phyloP scores from a whole-genome alignment of 257 asterid species.

The Nyctanthes arbortristis region DNA sequence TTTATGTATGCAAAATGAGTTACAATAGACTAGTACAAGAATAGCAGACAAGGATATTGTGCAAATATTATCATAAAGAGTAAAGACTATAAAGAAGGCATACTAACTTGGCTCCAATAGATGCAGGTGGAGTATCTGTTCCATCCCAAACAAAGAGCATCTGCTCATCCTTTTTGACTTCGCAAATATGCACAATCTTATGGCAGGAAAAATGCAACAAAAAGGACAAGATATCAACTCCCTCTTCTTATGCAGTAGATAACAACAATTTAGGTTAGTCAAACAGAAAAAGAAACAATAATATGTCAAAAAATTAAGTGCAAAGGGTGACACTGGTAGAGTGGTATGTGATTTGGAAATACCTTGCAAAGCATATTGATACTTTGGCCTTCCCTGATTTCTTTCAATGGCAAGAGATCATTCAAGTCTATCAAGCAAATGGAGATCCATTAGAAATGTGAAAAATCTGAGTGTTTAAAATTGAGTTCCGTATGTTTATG shows the following conservation, averaged over 20 bases:
- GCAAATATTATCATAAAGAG: background rate
- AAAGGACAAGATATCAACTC: constrained; percentile 11
- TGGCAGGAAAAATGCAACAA: constrained; percentile 4
- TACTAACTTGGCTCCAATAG: constrained; percentile 61
- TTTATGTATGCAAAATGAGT: background rate
- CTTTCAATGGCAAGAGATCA: constrained; percentile 43
- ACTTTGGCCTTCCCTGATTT: constrained; percentile 52
- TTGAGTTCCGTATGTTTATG: constrained; percentile 15
- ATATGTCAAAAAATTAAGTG: background rate
- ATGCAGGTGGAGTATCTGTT: constrained; percentile 67
- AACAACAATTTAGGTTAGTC: background rate
- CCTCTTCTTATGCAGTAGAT: constrained; percentile 2
- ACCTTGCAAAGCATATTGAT: constrained; percentile 80
- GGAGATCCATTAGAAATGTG: background rate
- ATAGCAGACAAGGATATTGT: background rate
- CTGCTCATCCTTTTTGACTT: constrained; percentile 55
- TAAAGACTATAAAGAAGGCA: background rate
- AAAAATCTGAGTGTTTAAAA: background rate
- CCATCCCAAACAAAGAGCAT: constrained; percentile 91
- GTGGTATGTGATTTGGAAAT: constrained; percentile 12
- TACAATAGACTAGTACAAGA: background rate
- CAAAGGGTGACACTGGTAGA: constrained; percentile 1
- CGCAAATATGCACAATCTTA: constrained; percentile 66
- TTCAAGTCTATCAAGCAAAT: constrained; percentile 44
- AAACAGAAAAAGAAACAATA: constrained; percentile 5